Evolutionary conservation across 2,329 filamentous ascomycete species (phyloP).

Genomic region (Pseudocercospora macadamiae): DNA sequence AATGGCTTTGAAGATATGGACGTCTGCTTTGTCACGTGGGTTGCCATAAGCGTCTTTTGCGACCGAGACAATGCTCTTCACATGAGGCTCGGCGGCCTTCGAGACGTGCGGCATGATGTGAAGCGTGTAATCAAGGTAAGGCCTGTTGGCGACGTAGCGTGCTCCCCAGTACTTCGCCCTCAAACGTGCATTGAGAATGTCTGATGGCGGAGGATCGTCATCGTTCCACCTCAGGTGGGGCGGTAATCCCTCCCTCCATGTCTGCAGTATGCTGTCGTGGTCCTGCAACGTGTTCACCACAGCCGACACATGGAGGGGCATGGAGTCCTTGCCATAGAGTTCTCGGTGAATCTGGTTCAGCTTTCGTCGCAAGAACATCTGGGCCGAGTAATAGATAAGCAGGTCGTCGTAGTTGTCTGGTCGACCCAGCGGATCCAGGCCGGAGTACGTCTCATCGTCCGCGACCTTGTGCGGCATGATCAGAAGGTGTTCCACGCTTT

Average conservation of each 20-base stretch:
- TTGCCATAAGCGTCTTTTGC: conserved; percentile 37
- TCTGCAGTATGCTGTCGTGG: conserved; percentile 46
- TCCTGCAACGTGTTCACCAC: conserved; percentile 36
- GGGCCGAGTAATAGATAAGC: conserved; percentile 63
- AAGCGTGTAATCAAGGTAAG: conserved; percentile 67
- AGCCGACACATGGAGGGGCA: conserved; percentile 24
- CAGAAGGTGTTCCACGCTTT: conserved; percentile 61
- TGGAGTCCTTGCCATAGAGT: conserved; percentile 50
- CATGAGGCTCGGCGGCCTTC: too few species aligned
- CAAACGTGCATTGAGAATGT: conserved; percentile 81
- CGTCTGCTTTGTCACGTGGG: conserved; percentile 37
- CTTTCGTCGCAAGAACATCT: conserved; percentile 62
- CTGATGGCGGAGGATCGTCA: conserved; percentile 67
- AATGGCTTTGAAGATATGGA: conserved; percentile 42
- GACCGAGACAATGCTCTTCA: conserved; percentile 19
- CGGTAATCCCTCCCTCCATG: conserved; percentile 58
- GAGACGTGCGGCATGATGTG: conserved; percentile 48
- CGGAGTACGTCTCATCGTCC: conserved; percentile 33
- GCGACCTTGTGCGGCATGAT: conserved; percentile 65
- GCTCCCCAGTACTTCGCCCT: conserved; percentile 95
- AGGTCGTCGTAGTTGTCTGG: conserved; percentile 41
- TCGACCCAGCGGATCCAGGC: conserved; percentile 25
- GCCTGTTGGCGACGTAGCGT: conserved; percentile 83
- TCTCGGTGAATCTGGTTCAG: conserved; percentile 60
- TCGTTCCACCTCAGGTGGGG: conserved; percentile 64